These are phyloP conservation scores for Xylariaceae sp. DNA, from an alignment of 2,329 filamentous ascomycete genomes.

Conservation along the genomic window DNA sequence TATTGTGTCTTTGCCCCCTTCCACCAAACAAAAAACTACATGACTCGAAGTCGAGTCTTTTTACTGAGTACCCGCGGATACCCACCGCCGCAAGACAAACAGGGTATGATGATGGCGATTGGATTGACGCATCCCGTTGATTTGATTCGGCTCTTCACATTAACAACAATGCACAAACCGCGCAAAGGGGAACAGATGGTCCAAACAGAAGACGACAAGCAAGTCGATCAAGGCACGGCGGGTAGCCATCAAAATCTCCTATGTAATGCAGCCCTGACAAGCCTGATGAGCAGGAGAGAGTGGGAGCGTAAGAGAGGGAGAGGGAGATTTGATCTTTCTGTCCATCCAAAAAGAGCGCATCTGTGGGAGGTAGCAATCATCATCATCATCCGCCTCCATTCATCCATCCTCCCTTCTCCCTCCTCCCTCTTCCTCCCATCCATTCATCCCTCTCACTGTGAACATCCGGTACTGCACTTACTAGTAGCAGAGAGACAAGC, in stretches of 20 bases:
- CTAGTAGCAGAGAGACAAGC: slow-evolving; percentile 6
- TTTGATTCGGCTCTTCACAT: slow-evolving; percentile 26
- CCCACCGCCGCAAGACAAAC: slow-evolving; percentile 17
- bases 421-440: too few relatives aligned
- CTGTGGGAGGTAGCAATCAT: neutral
- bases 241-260: neutral
- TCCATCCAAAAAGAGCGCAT: neutral
- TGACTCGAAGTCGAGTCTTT: neutral
- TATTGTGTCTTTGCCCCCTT: neutral
- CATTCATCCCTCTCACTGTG: neutral
- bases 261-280: neutral
- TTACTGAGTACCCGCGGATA: slow-evolving; percentile 16
- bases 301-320: neutral
- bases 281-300: neutral
- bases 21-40: neutral
- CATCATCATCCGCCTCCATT: neutral
- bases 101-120: slow-evolving; percentile 16
- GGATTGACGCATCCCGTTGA: slow-evolving; percentile 12
- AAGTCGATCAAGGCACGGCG: slow-evolving; percentile 12
- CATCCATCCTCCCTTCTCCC: neutral
- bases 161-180: slow-evolving; percentile 25
- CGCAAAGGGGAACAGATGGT: slow-evolving; percentile 21
- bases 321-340: neutral
- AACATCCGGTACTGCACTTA: neutral
- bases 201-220: slow-evolving; percentile 27